Evolutionary conservation across 2,329 filamentous ascomycete genomes (phyloP).

Genomic region (Phaeosphaeria sp.): DNA sequence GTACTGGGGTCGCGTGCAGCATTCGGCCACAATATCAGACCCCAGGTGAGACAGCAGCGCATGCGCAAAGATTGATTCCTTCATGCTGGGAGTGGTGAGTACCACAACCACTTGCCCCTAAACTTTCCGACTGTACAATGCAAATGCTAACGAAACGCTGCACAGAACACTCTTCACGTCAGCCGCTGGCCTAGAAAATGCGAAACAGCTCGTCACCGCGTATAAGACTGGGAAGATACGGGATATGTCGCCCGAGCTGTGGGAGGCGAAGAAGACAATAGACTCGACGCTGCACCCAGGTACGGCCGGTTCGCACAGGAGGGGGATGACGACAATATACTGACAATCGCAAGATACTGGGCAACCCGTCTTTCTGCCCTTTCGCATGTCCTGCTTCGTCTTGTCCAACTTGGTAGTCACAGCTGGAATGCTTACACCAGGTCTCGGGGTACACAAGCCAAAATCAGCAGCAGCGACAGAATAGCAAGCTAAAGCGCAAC

Average conservation of each 20-base stretch:
- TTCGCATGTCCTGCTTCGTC: slow-evolving; percentile 96
- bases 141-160: slow-evolving; percentile 21
- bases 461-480: background rate
- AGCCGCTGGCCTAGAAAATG: slow-evolving; percentile 77
- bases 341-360: slow-evolving; percentile 74
- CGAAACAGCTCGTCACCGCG: slow-evolving; percentile 78
- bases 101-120: slow-evolving; percentile 37
- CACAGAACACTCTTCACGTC: slow-evolving; percentile 85
- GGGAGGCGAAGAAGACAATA: slow-evolving; percentile 95
- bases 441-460: slow-evolving; percentile 66
- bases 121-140: background rate
- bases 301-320: slow-evolving; percentile 52
- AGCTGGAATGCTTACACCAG: slow-evolving; percentile 94
- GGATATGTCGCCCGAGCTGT: slow-evolving; percentile 87
- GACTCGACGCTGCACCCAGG: slow-evolving; percentile 96
- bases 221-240: slow-evolving; percentile 86
- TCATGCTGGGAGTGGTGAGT: slow-evolving; percentile 46
- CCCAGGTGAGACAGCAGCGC: slow-evolving; percentile 75
- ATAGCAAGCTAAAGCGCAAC: slow-evolving; percentile 24
- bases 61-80: slow-evolving; percentile 14
- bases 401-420: slow-evolving; percentile 94
- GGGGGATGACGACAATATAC: slow-evolving; percentile 1
- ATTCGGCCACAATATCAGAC: slow-evolving; percentile 89
- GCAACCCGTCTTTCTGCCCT: slow-evolving; percentile 88
- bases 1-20: slow-evolving; percentile 93